A percentile compares a stretch with the other conserved stretches of the same genome.
These are phyloP conservation scores for Mangifera indica DNA, from an alignment of 345 rosid species.

Conservation along the genomic window DNA sequence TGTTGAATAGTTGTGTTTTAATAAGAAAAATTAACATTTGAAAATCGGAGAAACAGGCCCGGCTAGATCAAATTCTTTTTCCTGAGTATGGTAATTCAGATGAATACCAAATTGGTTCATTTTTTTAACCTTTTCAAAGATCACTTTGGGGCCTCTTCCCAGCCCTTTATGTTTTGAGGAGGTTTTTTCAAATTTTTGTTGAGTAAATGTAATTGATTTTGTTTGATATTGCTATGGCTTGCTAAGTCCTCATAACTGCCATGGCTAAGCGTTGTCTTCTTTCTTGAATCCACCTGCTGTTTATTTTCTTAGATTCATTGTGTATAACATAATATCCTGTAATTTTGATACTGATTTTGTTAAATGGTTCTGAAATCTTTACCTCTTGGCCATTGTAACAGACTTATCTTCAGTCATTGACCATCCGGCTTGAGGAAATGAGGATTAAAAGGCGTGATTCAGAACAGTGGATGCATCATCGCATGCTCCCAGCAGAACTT, in stretches of 20 bases:
- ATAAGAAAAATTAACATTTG: too few relatives aligned
- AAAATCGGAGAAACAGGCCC: too few relatives aligned
- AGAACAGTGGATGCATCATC: conserved; percentile 99
- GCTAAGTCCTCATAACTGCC: background rate
- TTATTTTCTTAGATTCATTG: background rate
- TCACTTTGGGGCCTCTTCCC: background rate
- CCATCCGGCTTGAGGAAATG: conserved; percentile 96
- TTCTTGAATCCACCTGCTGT: background rate
- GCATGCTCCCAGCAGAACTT: conserved; percentile 84
- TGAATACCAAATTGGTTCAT: background rate
- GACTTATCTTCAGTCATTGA: conserved; percentile 97
- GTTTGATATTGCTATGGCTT: too few relatives aligned
- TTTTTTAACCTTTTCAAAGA: background rate
- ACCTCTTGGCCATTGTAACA: conserved; percentile 33
- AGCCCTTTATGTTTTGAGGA: background rate
- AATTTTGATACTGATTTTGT: background rate
- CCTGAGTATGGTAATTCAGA: too few relatives aligned
- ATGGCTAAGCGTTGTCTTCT: background rate
- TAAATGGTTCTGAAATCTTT: conserved; percentile 8
- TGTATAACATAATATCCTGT: too few relatives aligned
- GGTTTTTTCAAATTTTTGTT: background rate
- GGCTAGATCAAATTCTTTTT: too few relatives aligned
- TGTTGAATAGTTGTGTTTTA: too few relatives aligned
- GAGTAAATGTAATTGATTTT: background rate
- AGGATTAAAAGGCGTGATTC: conserved; percentile 96